phyloP scores from a whole-genome alignment of 306 rosid species.

The Psophocarpus tetragonolobus region DNA sequence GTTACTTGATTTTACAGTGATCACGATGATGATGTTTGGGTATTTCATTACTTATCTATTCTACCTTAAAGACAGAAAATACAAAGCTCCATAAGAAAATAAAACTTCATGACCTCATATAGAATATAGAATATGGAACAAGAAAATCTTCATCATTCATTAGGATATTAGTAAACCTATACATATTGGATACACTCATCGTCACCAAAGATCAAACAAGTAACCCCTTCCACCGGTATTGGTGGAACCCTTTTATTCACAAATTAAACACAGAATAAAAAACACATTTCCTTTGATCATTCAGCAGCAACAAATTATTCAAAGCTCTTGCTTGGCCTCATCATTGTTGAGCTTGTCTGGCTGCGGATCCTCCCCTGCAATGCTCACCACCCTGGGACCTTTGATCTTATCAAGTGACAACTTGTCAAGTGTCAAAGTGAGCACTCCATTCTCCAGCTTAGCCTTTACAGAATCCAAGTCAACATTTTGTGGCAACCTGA shows the following conservation, averaged over 20 bases:
- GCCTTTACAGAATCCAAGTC: constrained; percentile 65
- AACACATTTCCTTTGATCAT: background rate
- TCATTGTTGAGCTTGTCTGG: constrained; percentile 10
- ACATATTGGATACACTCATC: background rate
- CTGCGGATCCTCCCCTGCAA: constrained; percentile 42
- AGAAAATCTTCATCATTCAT: background rate
- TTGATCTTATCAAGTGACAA: constrained; percentile 60
- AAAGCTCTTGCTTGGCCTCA: constrained; percentile 59
- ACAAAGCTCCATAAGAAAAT: background rate
- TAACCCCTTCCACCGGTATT: background rate
- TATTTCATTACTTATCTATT: too few species aligned
- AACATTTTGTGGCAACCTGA: constrained; percentile 60
- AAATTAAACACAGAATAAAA: background rate
- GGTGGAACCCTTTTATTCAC: constrained; percentile 35
- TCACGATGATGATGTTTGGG: too few species aligned
- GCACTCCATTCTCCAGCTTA: constrained; percentile 63
- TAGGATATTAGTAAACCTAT: background rate
- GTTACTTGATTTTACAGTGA: too few species aligned
- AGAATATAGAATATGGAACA: background rate
- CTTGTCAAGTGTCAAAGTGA: constrained; percentile 54
- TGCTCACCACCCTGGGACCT: constrained; percentile 56
- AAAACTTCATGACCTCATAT: background rate
- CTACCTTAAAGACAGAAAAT: too few species aligned
- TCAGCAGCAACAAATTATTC: constrained; percentile 18
- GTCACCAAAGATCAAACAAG: background rate